phyloP scores from a whole-genome alignment of 1,284 basidiomycete species.

The Cystobasidium pallidum region DNA sequence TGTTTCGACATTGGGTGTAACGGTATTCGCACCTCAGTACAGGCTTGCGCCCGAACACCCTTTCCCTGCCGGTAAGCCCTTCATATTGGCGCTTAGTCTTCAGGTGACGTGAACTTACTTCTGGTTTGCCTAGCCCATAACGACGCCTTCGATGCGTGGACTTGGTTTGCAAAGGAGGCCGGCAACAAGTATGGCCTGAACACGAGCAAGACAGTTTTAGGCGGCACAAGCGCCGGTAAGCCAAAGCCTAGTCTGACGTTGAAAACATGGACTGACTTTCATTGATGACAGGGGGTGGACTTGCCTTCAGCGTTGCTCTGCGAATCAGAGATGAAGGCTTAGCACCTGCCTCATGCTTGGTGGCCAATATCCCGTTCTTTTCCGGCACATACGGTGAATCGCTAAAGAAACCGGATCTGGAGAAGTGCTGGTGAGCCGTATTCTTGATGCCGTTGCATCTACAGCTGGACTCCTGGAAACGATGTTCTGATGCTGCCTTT shows the following conservation, averaged over 20 bases:
- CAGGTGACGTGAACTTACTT: neutral
- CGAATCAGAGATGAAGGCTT: conserved; percentile 7
- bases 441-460: neutral
- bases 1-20: conserved; percentile 1
- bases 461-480: neutral
- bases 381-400: conserved; percentile 19
- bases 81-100: neutral
- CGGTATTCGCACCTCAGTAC: conserved; percentile 30
- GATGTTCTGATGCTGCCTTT: neutral
- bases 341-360: neutral
- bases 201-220: conserved; percentile 1
- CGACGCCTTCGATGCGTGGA: conserved; percentile 14
- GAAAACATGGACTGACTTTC: too few relatives aligned
- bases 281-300: neutral
- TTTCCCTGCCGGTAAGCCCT: conserved; percentile 8
- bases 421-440: conserved; percentile 14
- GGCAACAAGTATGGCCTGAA: conserved; percentile 7
- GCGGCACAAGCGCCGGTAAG: conserved; percentile 26
- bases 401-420: conserved; percentile 10
- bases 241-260: too few relatives aligned
- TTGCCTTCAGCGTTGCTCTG: conserved; percentile 19
- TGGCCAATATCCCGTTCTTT: conserved; percentile 21
- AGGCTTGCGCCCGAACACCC: conserved; percentile 16
- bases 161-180: conserved; percentile 8
- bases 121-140: neutral